Percentiles rank a stretch among this genome's conserved stretches.
phyloP scores from a whole-genome alignment of 352 stramenopile species.

The Thalassiosira pacifica region DNA sequence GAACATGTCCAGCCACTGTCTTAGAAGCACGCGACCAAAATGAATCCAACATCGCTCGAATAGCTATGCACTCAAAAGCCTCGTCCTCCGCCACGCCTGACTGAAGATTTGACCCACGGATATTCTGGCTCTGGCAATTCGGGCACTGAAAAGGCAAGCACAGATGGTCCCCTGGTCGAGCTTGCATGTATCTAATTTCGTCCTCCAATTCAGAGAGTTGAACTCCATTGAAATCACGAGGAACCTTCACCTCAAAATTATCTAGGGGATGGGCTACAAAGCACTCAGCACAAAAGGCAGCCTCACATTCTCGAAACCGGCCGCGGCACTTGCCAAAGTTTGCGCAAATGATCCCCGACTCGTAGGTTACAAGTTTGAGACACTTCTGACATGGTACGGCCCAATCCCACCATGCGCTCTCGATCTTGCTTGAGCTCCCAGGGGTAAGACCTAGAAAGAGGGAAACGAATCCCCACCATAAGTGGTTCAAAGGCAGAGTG shows the following conservation, averaged over 20 bases:
- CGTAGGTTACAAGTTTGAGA: slow-evolving; percentile 6
- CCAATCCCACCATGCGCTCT: slow-evolving; percentile 18
- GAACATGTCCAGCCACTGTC: slow-evolving; percentile 16
- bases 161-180: slow-evolving; percentile 26
- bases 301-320: not conserved
- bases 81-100: not conserved
- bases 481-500: slow-evolving; percentile 27
- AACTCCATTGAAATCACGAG: slow-evolving; percentile 17
- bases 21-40: slow-evolving; percentile 26
- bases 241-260: slow-evolving; percentile 19
- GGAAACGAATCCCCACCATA: slow-evolving; percentile 21
- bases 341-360: slow-evolving; percentile 7
- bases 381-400: slow-evolving; percentile 7
- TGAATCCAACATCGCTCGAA: slow-evolving; percentile 15
- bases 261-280: not conserved
- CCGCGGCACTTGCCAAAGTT: not conserved
- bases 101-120: slow-evolving; percentile 15
- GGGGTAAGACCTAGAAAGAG: slow-evolving; percentile 18
- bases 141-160: slow-evolving; percentile 15
- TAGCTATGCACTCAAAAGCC: slow-evolving; percentile 21
- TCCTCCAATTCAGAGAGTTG: slow-evolving; percentile 8
- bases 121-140: slow-evolving; percentile 44
- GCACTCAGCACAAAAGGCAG: not conserved
- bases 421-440: slow-evolving; percentile 21
- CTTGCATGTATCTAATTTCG: slow-evolving; percentile 9